Evolutionary conservation across 306 rosid genomes (phyloP).

Genomic region (Prunus mume): DNA sequence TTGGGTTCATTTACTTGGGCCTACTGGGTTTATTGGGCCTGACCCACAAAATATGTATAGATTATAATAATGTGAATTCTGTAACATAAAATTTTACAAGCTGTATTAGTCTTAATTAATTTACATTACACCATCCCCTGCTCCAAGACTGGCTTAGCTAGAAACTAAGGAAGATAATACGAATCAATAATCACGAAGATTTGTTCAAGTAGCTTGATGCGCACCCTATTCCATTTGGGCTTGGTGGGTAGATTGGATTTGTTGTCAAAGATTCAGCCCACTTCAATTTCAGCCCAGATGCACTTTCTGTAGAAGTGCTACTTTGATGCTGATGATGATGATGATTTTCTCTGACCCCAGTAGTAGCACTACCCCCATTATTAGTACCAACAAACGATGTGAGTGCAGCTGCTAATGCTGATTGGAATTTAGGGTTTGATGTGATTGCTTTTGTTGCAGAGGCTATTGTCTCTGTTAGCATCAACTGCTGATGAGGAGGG

Average conservation of each 20-base stretch:
- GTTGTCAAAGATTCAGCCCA: slow-evolving; percentile 33
- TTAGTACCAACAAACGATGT: slow-evolving; percentile 55
- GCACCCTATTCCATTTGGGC: not conserved
- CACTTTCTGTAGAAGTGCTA: not conserved
- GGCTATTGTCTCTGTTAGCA: slow-evolving; percentile 50
- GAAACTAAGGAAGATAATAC: not conserved
- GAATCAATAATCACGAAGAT: slow-evolving; percentile 9
- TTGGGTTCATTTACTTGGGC: too few species aligned
- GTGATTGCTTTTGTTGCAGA: slow-evolving; percentile 88
- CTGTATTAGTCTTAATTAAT: not conserved
- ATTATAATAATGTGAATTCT: not conserved
- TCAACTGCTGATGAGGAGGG: slow-evolving; percentile 18
- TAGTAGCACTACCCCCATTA: slow-evolving; percentile 6
- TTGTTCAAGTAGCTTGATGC: slow-evolving; percentile 26
- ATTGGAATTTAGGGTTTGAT: slow-evolving; percentile 71
- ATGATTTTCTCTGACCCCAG: slow-evolving; percentile 17
- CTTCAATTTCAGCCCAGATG: slow-evolving; percentile 29
- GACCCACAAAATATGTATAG: too few species aligned
- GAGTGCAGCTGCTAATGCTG: slow-evolving; percentile 86
- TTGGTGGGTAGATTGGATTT: not conserved
- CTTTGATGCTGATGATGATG: not conserved
- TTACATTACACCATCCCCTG: not conserved
- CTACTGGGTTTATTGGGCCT: too few species aligned
- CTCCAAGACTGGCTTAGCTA: not conserved
- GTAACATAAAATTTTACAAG: not conserved